Conservation (phyloP, 2,329 filamentous ascomycete species). For the Beauveria varroae region DNA sequence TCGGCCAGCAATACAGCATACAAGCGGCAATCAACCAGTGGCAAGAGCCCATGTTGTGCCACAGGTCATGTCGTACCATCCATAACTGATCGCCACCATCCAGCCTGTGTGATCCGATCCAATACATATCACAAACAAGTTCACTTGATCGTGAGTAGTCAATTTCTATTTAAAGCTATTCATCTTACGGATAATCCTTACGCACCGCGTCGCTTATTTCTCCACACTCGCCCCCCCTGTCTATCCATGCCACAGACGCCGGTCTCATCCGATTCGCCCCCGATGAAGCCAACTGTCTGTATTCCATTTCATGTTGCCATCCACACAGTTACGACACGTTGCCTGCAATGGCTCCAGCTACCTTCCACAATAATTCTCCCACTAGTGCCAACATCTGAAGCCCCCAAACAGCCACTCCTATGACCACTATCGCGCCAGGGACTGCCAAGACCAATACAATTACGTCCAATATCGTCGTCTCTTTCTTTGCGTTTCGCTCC, state of each 20-base stretch:
- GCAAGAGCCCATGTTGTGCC: no score
- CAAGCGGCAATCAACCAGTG: no score
- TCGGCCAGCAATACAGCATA: no score
- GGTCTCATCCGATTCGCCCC: neutral
- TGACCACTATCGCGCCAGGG: slow-evolving; percentile 20
- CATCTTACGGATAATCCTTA: neutral
- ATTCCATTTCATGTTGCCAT: slow-evolving; percentile 1
- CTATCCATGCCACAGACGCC: neutral
- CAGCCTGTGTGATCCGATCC: neutral
- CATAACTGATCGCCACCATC: neutral
- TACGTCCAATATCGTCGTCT: slow-evolving; percentile 16
- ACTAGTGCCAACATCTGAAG: slow-evolving; percentile 18
- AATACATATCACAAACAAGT: neutral
- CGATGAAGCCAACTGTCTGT: neutral
- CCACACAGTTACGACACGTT: slow-evolving; percentile 14
- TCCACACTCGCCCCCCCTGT: neutral
- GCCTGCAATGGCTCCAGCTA: slow-evolving; percentile 14
- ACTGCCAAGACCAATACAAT: slow-evolving; percentile 20
- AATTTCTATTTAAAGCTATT: slow-evolving; percentile 3
- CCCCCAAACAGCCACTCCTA: slow-evolving; percentile 19
- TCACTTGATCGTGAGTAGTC: neutral
- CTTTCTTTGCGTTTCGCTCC: slow-evolving; percentile 18
- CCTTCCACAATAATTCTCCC: slow-evolving; percentile 14
- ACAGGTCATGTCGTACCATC: no score
- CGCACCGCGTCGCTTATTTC: neutral